Evolutionary conservation across 192 early-diverging fungal species (phyloP), one percentile per base, ranked within the genome.

Genomic region (Linderina pennispora): DNA sequence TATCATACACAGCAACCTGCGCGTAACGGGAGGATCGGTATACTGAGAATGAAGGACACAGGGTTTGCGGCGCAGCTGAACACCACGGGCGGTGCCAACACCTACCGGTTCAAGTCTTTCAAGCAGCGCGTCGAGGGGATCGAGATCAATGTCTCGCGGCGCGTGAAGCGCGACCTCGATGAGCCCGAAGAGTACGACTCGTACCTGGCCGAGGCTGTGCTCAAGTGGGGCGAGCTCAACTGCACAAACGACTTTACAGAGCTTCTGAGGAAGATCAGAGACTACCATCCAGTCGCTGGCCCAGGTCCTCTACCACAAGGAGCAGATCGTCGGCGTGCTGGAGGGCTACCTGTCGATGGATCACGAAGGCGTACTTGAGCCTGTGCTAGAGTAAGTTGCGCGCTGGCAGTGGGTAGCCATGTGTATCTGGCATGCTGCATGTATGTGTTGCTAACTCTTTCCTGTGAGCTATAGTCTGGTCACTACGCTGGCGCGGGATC

Each of bases 271-370:
- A 84, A 88, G 6, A 72, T 95, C 18, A 65, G 63, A 34, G 64
- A 72, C 20, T 73, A 80, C 43, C 67, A 78, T n/a, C 43, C 75
- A 84, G 55, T 87, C 88, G 10, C 71, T 99, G 13, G 81, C 90
- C n/a, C 82, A 88, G 54, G 71, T 99, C 16, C 71, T 99, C 7
- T 90, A 91, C 57, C 91, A 99, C 62, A 92, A 95, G 55, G 79
- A 85, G 4, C 59, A 70, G 15, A 84, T 99, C 31, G 72, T 88
- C 0, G 62, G 74, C 1, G 45, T 79, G 14, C 45, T 95, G 17
- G 71, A 87, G 46, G 74, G 77, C 36, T 74, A 86, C 45, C 39
- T 96, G 36, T 62, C 75, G 19, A 65, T 77, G 35, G 67, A 63
- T 5, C 77, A 85, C 40, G 77, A 74, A 32, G 40, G 87, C 33